Evolutionary conservation across 306 rosid species (phyloP), one percentile per base, ranked within the genome.

Genomic region (Delonix regia): DNA sequence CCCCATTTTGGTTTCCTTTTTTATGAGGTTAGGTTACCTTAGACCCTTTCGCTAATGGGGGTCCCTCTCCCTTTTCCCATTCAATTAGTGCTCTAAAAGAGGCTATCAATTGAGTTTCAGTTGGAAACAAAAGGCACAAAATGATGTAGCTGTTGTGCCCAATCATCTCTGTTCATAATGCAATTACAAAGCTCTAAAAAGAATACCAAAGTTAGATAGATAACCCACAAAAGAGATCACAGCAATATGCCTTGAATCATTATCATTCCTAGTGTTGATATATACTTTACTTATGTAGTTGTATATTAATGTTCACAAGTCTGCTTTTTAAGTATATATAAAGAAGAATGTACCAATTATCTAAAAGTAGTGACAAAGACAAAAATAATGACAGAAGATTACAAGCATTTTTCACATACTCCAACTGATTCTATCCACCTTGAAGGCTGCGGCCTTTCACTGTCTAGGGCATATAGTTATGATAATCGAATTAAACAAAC

Each of bases 21-120:
- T 70, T 21, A 57, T 22, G 13, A 39, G 53, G 82, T 61, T 74
- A 71, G 83, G 80, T 61, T 73, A 39, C 69, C 71, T 75, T 79
- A 60, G 38, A n/a, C 6, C n/a, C 4, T 24, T 25, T 16, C 38
- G 34, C 8, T 11, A 5, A 21, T 3, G 36, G 21, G 75, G 87
- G 79, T 6, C 74, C 84, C 83, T 75, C 81, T 76, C 41, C 56
- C 67, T 80, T 82, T 84, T 71, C 60, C 19, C 19, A 30, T 75
- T 73, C 71, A 86, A 64, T 82, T 79, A 79, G 83, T 82, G 84
- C 76, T 74, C 49, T 2, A 65, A 80, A 84, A 80, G 80, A 74
- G 41, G 52, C 67, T 45, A 80, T 62, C 75, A 75, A 80, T 73
- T 57, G 71, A 66, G 57, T 51, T 59, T 61, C 71, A 38, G 27